These are phyloP conservation scores for Lasiodiplodia hormozganensis DNA, from an alignment of 2,329 filamentous ascomycete species.

Conservation along the genomic window DNA sequence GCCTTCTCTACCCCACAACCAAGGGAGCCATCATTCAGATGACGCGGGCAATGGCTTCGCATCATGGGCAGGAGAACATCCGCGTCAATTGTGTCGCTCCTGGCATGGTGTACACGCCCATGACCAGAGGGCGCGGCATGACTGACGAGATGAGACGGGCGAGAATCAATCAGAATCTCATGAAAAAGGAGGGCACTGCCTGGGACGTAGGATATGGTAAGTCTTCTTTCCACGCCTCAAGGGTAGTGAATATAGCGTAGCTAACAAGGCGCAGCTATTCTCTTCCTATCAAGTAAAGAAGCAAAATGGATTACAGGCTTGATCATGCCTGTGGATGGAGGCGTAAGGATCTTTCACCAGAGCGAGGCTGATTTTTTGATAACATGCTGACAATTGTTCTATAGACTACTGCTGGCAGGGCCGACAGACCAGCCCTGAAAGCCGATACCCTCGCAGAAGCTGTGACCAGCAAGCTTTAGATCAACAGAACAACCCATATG, in stretches of 20 bases:
- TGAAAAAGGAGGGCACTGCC: not conserved
- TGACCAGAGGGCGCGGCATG: not conserved
- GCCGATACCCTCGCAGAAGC: not conserved
- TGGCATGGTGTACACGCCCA: not conserved
- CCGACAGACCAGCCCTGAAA: not conserved
- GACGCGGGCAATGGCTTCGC: not conserved
- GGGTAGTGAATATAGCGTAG: not conserved
- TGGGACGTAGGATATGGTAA: not conserved
- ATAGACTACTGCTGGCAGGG: not conserved
- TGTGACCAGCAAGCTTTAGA: no score
- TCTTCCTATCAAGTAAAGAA: not conserved
- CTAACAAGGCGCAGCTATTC: not conserved
- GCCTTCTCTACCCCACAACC: not conserved
- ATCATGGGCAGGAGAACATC: not conserved
- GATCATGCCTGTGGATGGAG: not conserved
- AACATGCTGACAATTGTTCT: not conserved
- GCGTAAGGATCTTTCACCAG: not conserved
- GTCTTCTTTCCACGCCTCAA: not conserved
- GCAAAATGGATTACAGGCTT: not conserved
- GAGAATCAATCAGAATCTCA: not conserved
- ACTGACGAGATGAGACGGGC: not conserved
- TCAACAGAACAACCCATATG: no score
- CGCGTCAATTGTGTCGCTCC: not conserved
- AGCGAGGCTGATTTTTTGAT: not conserved
- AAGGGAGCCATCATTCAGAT: not conserved